A percentile compares a stretch with the other conserved stretches of the same genome.
These are phyloP conservation scores for Mycena epipterygia DNA, from an alignment of 768 basidiomycete genomes.

Conservation along the genomic window DNA sequence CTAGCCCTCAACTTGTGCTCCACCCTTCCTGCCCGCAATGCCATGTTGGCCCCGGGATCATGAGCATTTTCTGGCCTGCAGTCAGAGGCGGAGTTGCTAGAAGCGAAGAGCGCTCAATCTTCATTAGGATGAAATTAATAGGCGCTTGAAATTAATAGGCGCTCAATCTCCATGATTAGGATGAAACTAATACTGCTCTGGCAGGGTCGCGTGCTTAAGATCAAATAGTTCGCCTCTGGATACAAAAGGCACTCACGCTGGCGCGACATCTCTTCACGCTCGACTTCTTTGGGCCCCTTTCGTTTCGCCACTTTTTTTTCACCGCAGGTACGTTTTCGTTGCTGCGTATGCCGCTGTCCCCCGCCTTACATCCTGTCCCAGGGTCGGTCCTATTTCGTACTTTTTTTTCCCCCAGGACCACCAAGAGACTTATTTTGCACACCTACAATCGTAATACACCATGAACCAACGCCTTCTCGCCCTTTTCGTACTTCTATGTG, in stretches of 20 bases:
- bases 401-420: background rate
- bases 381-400: constrained; percentile 2
- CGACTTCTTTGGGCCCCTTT: background rate
- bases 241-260: constrained; percentile 1
- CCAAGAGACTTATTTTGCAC: background rate
- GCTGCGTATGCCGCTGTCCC: background rate
- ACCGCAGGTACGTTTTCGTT: constrained; percentile 5
- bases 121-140: background rate
- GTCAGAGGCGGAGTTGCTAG: background rate
- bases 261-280: background rate
- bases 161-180: constrained; percentile 1
- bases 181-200: constrained; percentile 1
- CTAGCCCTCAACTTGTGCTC: background rate
- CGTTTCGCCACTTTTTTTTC: constrained; percentile 1
- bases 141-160: background rate
- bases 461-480: constrained; percentile 16
- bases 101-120: constrained; percentile 3
- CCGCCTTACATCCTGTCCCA: constrained; percentile 7
- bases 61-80: constrained; percentile 1
- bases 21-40: background rate
- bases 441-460: background rate
- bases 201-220: background rate
- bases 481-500: constrained; percentile 14
- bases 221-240: background rate
- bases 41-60: background rate